phyloP scores from a whole-genome alignment of 106 monocot species.

The Allium fistulosum region DNA sequence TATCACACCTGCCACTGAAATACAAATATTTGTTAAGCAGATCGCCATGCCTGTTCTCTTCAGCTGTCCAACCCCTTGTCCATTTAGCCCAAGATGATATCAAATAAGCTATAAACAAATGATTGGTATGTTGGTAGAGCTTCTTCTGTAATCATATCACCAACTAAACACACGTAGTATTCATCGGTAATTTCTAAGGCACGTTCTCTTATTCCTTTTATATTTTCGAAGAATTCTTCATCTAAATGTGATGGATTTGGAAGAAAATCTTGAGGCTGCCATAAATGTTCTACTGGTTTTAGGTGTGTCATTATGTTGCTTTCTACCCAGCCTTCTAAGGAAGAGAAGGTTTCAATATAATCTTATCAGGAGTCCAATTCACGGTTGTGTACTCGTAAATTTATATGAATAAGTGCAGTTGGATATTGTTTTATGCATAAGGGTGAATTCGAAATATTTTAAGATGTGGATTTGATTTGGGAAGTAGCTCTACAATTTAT shows the following conservation, averaged over 20 bases:
- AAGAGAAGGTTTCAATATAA: too few relatives aligned
- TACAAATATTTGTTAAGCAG: conserved; percentile 3
- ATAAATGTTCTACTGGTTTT: too few relatives aligned
- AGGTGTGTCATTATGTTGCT: too few relatives aligned
- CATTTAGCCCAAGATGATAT: conserved; percentile 1
- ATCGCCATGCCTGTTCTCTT: conserved; percentile 14
- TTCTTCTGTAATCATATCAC: conserved; percentile 7
- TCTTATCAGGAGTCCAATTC: background rate
- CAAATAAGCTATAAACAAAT: background rate
- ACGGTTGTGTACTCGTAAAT: background rate
- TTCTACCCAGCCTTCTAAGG: too few relatives aligned
- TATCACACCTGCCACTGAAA: background rate
- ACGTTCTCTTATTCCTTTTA: conserved; percentile 1
- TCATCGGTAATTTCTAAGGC: conserved; percentile 2
- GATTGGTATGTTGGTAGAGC: conserved; percentile 5
- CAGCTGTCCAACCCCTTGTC: conserved; percentile 4
- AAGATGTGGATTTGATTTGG: too few relatives aligned
- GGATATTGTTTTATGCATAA: background rate
- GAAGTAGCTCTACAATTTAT: too few relatives aligned
- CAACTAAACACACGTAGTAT: conserved; percentile 8
- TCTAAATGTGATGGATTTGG: background rate
- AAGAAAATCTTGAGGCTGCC: too few relatives aligned
- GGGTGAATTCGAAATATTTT: too few relatives aligned
- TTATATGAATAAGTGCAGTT: conserved; percentile 1
- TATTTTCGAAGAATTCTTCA: conserved; percentile 1